phyloP scores from a whole-genome alignment of 208 protist genomes.

The Crithidia brevicula region DNA sequence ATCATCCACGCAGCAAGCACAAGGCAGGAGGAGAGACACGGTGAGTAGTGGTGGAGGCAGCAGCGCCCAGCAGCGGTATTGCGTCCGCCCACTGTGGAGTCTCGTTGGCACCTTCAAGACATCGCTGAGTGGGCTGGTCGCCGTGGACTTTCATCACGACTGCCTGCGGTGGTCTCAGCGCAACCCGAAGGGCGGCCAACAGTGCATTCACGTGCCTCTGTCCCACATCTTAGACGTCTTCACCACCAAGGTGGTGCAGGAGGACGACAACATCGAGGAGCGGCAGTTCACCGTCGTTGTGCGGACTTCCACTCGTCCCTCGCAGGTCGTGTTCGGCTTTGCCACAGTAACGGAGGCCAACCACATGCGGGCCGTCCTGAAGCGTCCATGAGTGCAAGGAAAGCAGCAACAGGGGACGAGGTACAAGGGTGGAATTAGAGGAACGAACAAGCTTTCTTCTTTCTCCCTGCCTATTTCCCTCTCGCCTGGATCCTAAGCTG shows the following conservation, averaged over 20 bases:
- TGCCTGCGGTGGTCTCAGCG: slow-evolving; percentile 75
- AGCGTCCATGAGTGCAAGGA: no score
- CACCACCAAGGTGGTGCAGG: slow-evolving; percentile 44
- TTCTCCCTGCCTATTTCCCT: no score
- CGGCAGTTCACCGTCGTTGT: slow-evolving; percentile 63
- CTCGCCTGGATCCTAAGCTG: no score
- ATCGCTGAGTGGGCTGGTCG: slow-evolving; percentile 58
- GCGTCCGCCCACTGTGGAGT: slow-evolving; percentile 73
- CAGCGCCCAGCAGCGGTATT: slow-evolving; percentile 34
- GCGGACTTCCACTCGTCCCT: slow-evolving; percentile 68
- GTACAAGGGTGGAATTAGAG: no score
- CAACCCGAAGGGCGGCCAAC: slow-evolving; percentile 71
- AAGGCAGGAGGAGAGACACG: background rate
- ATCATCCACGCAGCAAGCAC: background rate
- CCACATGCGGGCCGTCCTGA: slow-evolving; percentile 46
- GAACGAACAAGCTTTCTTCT: no score
- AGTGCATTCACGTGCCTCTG: slow-evolving; percentile 63
- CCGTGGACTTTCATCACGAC: slow-evolving; percentile 60
- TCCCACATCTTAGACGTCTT: slow-evolving; percentile 49
- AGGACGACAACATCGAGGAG: slow-evolving; percentile 54
- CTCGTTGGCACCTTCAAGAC: slow-evolving; percentile 88
- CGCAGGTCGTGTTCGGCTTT: slow-evolving; percentile 87
- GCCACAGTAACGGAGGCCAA: slow-evolving; percentile 54
- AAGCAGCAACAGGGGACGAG: no score
- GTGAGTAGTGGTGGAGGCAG: background rate